Base-by-base conservation (phyloP, 2,329 filamentous ascomycete species). In the Xylaria hypoxylon region DNA sequence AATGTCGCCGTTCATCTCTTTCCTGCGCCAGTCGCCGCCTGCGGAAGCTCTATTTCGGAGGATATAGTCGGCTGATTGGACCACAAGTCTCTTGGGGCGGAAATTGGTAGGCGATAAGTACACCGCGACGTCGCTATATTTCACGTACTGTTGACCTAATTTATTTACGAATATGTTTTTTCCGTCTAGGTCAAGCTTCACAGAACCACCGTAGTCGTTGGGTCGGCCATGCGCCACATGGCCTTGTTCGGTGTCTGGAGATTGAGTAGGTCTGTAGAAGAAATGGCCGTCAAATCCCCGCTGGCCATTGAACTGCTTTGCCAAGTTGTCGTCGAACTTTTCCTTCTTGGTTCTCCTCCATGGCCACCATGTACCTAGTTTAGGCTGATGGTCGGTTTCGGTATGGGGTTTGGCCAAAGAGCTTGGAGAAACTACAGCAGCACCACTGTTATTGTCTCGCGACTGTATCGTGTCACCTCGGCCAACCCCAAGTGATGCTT, bases 61-160 rank as follows among this genome's bases (percentile, higher is more conserved):
- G 2, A 75, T 65, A 57, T 69, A 52, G 10, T 59, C 40, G 5
- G 71, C 67, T 5, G 68, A 58, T 53, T 75, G 73, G 38, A 75
- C 73, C 17, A 73, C 51, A 5, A 75, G 62, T 28, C 73, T 67
- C 52, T 65, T 69, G 0, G 73, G 73, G 8, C 67, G 45, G 38
- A 59, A 68, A 38, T 64, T 69, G 28, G 72, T 75, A 5, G 73
- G 72, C 17, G 69, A 72, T 13, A 74, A 65, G 59, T 74, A 75
- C 2, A 72, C 69, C 13, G 72, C 69, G 3, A 73, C 69, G 52
- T 75, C 73, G 48, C 69, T 69, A 42, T 70, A 68, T 52, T 75
- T 75, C 40, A n/a, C n/a, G n/a, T n/a, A n/a, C n/a, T n/a, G n/a
- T n/a, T n/a, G n/a, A n/a, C n/a, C n/a, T n/a, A 75, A 59, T 10